Base-by-base conservation (phyloP, 2,329 filamentous ascomycete species). In the Drechmeria coniospora region DNA sequence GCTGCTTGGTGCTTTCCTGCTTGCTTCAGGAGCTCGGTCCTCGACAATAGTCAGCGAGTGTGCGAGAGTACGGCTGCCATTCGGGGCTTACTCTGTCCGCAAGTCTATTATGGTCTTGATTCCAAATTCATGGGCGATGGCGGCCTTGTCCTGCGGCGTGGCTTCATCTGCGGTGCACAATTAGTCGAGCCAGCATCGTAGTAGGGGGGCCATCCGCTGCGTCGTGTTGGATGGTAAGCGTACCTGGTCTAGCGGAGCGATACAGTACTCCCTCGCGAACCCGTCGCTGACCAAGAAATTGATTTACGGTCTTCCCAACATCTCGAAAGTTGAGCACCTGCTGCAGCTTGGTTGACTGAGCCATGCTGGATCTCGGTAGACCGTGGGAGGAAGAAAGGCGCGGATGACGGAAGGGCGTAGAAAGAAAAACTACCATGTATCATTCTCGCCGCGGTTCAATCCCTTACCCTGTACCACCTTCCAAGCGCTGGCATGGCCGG, bases 61-160 rank as follows among this genome's bases (percentile, higher is more conserved):
- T 6, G 22, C 15, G 21, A 18, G 13, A 10, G 16, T 10, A 28
- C 17, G 21, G 17, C 15, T 22, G 13, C 15, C 23, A 24, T 11
- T 8, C 23, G 10, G 16, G 18, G n/a, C 50, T 33, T 62, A 81
- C 72, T 76, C 72, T 35, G 82, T 81, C 31, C 84, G 69, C 8
- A 92, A 58, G 54, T 92, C 84, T 33, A 92, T 66, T 22, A 92
- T 68, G 3, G 74, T 81, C 38, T 63, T 68, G 36, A 92, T 68
- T 14, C 67, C 62, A 39, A 76, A 64, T 18, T 71, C 62, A 6
- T 72, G 52, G 8, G 57, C 51, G 8, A 92, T 61, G 18, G 59
- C 54, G 19, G 58, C 47, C 31, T 68, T 67, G 51, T 92, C 84
- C 20, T 59, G 46, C 13, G 61, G 43, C 0, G 79, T 77, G 20